A percentile compares a stretch with the other conserved stretches of the same genome.
Conservation (phyloP, 441 rosid species). For the California macrophylla region DNA sequence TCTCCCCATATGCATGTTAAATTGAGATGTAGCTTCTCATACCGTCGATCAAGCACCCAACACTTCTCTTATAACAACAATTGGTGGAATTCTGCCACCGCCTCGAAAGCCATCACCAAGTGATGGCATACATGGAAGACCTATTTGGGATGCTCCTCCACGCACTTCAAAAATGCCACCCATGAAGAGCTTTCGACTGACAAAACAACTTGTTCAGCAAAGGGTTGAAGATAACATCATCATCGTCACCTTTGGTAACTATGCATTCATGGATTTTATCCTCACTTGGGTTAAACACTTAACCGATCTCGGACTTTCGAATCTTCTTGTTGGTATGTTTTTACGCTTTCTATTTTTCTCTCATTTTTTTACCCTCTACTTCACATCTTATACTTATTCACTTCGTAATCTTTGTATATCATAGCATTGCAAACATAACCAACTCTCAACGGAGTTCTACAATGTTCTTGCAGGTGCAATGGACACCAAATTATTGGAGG, state of each 20-base stretch:
- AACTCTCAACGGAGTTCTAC: background rate
- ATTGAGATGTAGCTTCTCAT: slow-evolving; percentile 30
- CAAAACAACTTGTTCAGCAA: slow-evolving; percentile 56
- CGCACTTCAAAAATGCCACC: slow-evolving; percentile 65
- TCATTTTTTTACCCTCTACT: background rate
- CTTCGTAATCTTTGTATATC: background rate
- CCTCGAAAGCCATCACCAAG: slow-evolving; percentile 22
- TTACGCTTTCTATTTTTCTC: background rate
- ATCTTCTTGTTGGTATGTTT: slow-evolving; percentile 77
- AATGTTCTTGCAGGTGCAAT: slow-evolving; percentile 55
- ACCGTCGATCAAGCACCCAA: slow-evolving; percentile 22
- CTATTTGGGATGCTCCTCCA: slow-evolving; percentile 75
- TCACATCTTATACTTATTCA: background rate
- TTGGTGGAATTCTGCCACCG: slow-evolving; percentile 15
- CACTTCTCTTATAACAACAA: slow-evolving; percentile 28
- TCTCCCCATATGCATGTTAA: slow-evolving; percentile 7
- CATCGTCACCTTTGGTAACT: slow-evolving; percentile 92
- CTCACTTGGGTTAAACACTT: slow-evolving; percentile 92
- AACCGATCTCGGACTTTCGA: slow-evolving; percentile 75
- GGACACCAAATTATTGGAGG: slow-evolving; percentile 88
- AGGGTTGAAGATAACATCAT: slow-evolving; percentile 70
- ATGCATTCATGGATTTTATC: slow-evolving; percentile 96
- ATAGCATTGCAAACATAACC: slow-evolving; percentile 1
- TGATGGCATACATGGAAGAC: slow-evolving; percentile 17
- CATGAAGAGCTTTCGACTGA: slow-evolving; percentile 54